These are phyloP conservation scores for Nepenthes gracilis DNA, from an alignment of 148 eudicot genomes.

Conservation along the genomic window DNA sequence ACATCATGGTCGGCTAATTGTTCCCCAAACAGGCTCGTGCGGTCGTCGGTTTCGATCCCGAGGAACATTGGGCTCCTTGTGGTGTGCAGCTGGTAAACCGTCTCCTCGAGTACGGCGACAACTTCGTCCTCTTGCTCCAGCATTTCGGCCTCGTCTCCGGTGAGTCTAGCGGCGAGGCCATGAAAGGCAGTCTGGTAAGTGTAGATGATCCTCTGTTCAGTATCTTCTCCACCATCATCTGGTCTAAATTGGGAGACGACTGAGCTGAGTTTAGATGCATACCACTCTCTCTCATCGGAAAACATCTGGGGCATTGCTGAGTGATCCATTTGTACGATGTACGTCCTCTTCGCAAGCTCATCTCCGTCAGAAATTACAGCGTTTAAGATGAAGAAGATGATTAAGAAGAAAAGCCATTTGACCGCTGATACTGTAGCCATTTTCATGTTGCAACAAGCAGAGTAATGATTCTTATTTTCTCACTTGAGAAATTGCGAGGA, in stretches of 20 bases:
- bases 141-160: conserved; percentile 33
- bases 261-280: conserved; percentile 47
- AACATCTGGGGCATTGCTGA: conserved; percentile 49
- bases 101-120: conserved; percentile 46
- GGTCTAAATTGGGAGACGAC: conserved; percentile 8
- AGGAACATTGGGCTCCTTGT: conserved; percentile 77
- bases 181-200: conserved; percentile 63
- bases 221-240: neutral
- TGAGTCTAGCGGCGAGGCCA: conserved; percentile 72
- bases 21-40: conserved; percentile 10
- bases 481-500: too few relatives aligned
- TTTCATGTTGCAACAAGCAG: too few relatives aligned
- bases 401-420: neutral
- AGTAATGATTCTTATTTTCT: too few relatives aligned
- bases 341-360: conserved; percentile 18
- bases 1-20: conserved; percentile 36
- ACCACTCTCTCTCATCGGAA: conserved; percentile 53
- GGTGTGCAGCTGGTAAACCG: conserved; percentile 52
- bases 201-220: conserved; percentile 41
- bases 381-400: too few relatives aligned
- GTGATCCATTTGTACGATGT: conserved; percentile 67
- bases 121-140: conserved; percentile 32
- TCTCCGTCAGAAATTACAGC: too few relatives aligned
- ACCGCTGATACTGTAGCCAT: too few relatives aligned
- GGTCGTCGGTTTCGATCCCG: conserved; percentile 35